Percentiles rank a stretch among this genome's conserved stretches.
phyloP scores from a whole-genome alignment of 129 eudicot species.

The Flaveria linearis region DNA sequence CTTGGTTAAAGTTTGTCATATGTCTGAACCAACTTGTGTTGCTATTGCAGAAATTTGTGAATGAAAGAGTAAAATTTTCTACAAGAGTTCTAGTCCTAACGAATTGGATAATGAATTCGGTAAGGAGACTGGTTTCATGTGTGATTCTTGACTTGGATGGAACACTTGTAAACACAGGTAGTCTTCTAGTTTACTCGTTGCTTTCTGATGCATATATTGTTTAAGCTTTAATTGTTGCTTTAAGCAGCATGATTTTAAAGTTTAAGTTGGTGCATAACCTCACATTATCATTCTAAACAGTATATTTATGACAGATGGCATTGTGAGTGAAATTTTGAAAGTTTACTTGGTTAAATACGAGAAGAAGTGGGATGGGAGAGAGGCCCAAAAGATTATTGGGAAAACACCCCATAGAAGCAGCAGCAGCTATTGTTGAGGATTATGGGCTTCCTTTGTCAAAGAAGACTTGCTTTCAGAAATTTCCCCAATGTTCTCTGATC shows the following conservation, averaged over 20 bases:
- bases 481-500: conserved; percentile 65
- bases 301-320: conserved; percentile 63
- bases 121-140: conserved; percentile 65
- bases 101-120: conserved; percentile 39
- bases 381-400: conserved; percentile 65
- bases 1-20: neutral
- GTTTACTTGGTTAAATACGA: conserved; percentile 68
- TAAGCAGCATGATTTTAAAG: neutral
- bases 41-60: conserved; percentile 26
- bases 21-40: conserved; percentile 22
- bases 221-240: neutral
- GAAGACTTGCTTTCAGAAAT: conserved; percentile 70
- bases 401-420: conserved; percentile 86
- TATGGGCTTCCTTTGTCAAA: conserved; percentile 66
- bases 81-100: conserved; percentile 19
- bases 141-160: conserved; percentile 91
- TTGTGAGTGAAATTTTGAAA: conserved; percentile 69
- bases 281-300: conserved; percentile 9
- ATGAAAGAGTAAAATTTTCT: conserved; percentile 18
- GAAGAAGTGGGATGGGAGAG: conserved; percentile 91
- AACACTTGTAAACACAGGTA: conserved; percentile 63
- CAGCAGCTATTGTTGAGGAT: conserved; percentile 77
- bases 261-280: neutral
- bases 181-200: neutral
- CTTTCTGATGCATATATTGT: conserved; percentile 1